These are phyloP conservation scores for Isabelozyma heimii DNA, from an alignment of 805 yeast species.

Conservation along the genomic window DNA sequence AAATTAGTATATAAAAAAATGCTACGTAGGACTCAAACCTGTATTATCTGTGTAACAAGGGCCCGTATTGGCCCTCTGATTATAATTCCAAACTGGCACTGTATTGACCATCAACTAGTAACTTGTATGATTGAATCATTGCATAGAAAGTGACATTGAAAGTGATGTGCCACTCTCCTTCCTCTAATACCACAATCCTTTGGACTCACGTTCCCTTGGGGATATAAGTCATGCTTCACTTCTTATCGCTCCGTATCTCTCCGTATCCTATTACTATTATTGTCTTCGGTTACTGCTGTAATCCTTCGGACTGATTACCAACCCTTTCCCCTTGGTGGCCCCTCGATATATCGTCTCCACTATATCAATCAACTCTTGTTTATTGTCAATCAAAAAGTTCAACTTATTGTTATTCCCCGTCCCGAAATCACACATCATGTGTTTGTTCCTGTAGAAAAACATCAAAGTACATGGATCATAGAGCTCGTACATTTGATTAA, in stretches of 20 bases:
- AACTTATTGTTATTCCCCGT: constrained; percentile 96
- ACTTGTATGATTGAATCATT: too few relatives aligned
- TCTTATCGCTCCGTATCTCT: too few relatives aligned
- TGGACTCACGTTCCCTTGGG: background rate
- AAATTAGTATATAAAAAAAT: too few relatives aligned
- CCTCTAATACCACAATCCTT: too few relatives aligned
- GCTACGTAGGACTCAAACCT: too few relatives aligned
- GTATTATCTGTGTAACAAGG: too few relatives aligned
- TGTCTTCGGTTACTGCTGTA: constrained; percentile 37
- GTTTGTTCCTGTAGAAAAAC: constrained; percentile 91
- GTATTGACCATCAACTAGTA: too few relatives aligned
- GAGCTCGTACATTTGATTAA: constrained; percentile 82
- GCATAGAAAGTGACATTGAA: too few relatives aligned
- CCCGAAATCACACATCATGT: constrained; percentile 98
- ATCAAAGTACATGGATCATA: constrained; percentile 89
- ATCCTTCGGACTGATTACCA: constrained; percentile 81
- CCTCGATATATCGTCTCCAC: constrained; percentile 88
- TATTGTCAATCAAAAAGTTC: constrained; percentile 70
- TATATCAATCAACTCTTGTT: constrained; percentile 88
- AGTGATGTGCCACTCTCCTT: too few relatives aligned
- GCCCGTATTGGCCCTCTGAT: too few relatives aligned
- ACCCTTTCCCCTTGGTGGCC: constrained; percentile 88
- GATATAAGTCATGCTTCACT: too few relatives aligned
- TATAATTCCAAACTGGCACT: too few relatives aligned
- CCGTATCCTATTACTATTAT: background rate